Conservation (phyloP, 2,329 filamentous ascomycete species). For the Fusarium mundagurra region DNA sequence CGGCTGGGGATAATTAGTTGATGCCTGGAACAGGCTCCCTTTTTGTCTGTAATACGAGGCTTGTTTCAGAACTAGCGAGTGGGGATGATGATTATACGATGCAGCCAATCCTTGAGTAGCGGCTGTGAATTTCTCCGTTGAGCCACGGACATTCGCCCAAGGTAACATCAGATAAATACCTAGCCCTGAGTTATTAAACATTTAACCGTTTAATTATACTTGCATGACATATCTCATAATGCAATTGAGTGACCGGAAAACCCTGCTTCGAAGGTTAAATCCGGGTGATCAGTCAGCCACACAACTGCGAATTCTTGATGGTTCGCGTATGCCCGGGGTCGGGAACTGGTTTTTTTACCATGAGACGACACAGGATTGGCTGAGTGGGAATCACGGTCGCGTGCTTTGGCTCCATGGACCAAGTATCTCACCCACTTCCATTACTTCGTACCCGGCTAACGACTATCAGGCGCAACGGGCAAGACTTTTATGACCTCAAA, state of each 20-base stretch:
- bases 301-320: neutral
- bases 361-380: neutral
- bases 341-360: neutral
- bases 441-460: neutral
- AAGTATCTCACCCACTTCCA: neutral
- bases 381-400: rapidly evolving
- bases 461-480: neutral
- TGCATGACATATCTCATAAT: neutral
- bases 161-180: neutral
- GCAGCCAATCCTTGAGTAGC: neutral
- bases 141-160: neutral
- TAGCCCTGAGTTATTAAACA: neutral
- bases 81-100: neutral
- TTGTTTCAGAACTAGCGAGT: neutral
- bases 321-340: neutral
- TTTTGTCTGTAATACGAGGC: neutral
- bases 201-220: neutral
- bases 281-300: neutral
- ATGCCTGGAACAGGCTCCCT: neutral
- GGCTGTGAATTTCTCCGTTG: neutral
- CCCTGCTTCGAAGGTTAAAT: neutral
- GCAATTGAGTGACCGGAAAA: rapidly evolving
- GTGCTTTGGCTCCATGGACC: constrained; percentile 12
- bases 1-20: neutral
- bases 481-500: constrained; percentile 10